Percentiles rank a stretch among this genome's conserved stretches.
Conservation (phyloP, 495 filamentous ascomycete genomes). For the Stereocaulon alpinum region DNA sequence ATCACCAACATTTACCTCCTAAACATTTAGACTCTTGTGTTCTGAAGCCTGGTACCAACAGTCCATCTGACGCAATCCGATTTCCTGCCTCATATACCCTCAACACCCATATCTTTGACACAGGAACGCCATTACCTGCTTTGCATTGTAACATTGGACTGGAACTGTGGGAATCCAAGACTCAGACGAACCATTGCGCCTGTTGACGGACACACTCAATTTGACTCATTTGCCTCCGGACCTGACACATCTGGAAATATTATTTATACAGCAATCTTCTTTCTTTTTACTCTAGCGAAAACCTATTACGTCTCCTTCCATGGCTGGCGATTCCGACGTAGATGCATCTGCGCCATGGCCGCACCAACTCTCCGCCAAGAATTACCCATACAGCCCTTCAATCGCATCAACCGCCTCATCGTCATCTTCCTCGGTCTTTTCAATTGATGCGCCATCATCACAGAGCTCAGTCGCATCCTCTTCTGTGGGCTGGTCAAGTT, state of each 20-base stretch:
- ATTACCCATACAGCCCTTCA: conserved; percentile 54
- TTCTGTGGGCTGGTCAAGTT: conserved; percentile 34
- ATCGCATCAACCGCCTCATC: conserved; percentile 62
- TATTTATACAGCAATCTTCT: not conserved
- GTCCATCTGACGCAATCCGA: not conserved
- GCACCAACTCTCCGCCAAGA: conserved; percentile 13
- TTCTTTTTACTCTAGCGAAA: not conserved
- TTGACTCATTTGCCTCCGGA: conserved; percentile 5
- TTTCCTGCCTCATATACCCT: not conserved
- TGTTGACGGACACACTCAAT: not conserved
- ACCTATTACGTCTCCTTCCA: conserved; percentile 7
- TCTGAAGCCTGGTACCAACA: conserved; percentile 9
- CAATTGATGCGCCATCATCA: conserved; percentile 54
- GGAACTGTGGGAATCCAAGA: not conserved
- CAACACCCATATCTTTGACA: conserved; percentile 1
- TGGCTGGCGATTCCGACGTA: conserved; percentile 17
- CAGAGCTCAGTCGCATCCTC: conserved; percentile 44
- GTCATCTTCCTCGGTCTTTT: conserved; percentile 71
- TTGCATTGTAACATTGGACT: not conserved
- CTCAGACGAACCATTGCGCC: conserved; percentile 1
- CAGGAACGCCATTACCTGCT: not conserved
- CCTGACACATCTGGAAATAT: not conserved
- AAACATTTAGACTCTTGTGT: not conserved
- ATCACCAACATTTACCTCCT: conserved; percentile 15
- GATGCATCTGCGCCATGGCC: conserved; percentile 18